These are phyloP conservation scores for Cerioporus squamosus DNA, from an alignment of 1,284 basidiomycete species.

Conservation along the genomic window DNA sequence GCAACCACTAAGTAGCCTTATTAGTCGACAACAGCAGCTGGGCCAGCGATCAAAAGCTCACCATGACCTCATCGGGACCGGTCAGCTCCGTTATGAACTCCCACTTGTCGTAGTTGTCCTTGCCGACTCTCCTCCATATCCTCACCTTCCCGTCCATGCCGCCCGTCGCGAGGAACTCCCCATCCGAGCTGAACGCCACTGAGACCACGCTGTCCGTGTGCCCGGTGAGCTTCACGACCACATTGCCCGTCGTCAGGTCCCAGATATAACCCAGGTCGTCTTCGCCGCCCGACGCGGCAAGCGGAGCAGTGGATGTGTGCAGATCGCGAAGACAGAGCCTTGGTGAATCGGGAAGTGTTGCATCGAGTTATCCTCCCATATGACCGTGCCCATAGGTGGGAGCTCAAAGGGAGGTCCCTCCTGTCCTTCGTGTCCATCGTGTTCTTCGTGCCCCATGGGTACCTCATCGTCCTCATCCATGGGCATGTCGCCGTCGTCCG, in stretches of 20 bases:
- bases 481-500: slow-evolving; percentile 68
- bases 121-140: slow-evolving; percentile 86
- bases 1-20: slow-evolving; percentile 69
- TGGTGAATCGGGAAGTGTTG: slow-evolving; percentile 67
- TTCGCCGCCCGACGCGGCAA: slow-evolving; percentile 93
- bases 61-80: slow-evolving; percentile 95
- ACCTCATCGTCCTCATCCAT: slow-evolving; percentile 80
- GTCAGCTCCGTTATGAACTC: slow-evolving; percentile 92
- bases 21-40: not conserved
- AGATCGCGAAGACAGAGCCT: slow-evolving; percentile 85
- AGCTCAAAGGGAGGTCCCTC: no score
- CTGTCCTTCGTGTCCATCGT: no score
- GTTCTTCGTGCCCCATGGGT: slow-evolving; percentile 30
- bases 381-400: slow-evolving; percentile 34
- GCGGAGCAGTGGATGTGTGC: slow-evolving; percentile 83
- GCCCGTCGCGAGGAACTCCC: slow-evolving; percentile 91
- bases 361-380: slow-evolving; percentile 65
- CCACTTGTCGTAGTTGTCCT: slow-evolving; percentile 80
- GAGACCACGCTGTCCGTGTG: slow-evolving; percentile 92
- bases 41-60: slow-evolving; percentile 43
- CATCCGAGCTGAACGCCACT: slow-evolving; percentile 84
- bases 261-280: slow-evolving; percentile 96
- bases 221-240: slow-evolving; percentile 85
- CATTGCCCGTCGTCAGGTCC: slow-evolving; percentile 83
- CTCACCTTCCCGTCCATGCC: slow-evolving; percentile 97